A percentile compares a stretch with the other conserved stretches of the same genome.
Evolutionary conservation across 257 asterid genomes (phyloP).

Genomic region (Capsicum baccatum): DNA sequence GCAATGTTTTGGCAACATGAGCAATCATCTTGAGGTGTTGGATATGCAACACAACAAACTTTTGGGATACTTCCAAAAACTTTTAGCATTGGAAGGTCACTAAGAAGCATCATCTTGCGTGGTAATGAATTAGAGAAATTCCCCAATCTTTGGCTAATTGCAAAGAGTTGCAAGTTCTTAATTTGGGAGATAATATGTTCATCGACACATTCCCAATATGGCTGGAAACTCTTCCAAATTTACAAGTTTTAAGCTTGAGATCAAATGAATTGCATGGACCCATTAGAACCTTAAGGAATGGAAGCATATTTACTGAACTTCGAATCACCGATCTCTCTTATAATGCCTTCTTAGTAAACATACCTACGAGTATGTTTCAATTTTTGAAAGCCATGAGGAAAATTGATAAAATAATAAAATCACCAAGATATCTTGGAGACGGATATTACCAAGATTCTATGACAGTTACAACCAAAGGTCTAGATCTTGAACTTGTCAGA

Average conservation of each 20-base stretch:
- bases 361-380: too few species aligned
- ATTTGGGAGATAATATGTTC: not conserved
- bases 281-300: not conserved
- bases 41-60: not conserved
- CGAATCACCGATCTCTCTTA: not conserved
- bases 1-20: not conserved
- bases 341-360: not conserved
- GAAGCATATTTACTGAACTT: not conserved
- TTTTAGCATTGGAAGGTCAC: not conserved
- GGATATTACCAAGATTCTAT: too few species aligned
- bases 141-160: not conserved
- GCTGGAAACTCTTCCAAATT: not conserved
- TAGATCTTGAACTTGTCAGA: too few species aligned
- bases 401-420: too few species aligned
- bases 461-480: too few species aligned
- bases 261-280: not conserved
- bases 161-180: not conserved
- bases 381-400: too few species aligned
- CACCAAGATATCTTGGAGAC: too few species aligned
- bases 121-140: not conserved
- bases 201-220: not conserved
- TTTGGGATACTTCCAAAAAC: not conserved
- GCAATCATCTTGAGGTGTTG: not conserved
- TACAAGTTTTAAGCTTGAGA: not conserved
- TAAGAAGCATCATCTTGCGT: not conserved